Evolutionary conservation across 2,329 filamentous ascomycete genomes (phyloP).

Genomic region (Botryosphaeria dothidea): DNA sequence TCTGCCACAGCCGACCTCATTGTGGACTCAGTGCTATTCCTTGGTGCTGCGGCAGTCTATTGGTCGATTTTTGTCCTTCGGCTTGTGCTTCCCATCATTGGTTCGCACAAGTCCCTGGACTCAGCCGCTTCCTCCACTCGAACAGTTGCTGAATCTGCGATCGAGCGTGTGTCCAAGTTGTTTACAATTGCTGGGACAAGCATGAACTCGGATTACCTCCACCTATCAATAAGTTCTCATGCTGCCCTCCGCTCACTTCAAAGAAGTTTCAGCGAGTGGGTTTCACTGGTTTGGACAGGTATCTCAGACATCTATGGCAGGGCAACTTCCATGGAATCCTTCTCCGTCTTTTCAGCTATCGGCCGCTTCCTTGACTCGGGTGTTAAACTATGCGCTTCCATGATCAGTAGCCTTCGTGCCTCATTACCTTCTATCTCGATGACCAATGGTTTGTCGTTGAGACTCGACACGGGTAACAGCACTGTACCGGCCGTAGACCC

Average conservation of each 20-base stretch:
- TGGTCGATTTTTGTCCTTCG: slow-evolving; percentile 29
- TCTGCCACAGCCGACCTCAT: slow-evolving; percentile 76
- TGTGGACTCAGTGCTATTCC: slow-evolving; percentile 72
- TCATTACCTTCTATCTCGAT: slow-evolving; percentile 21
- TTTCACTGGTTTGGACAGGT: background rate
- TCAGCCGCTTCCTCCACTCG: slow-evolving; percentile 13
- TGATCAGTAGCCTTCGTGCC: slow-evolving; percentile 3
- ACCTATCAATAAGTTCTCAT: slow-evolving; percentile 39
- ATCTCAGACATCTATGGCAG: background rate
- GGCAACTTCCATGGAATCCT: slow-evolving; percentile 5
- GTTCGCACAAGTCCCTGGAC: background rate
- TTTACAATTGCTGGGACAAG: slow-evolving; percentile 30
- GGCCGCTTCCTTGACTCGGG: background rate
- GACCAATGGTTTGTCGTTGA: slow-evolving; percentile 39
- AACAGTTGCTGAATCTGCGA: slow-evolving; percentile 34
- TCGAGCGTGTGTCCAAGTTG: slow-evolving; percentile 36
- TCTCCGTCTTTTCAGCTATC: slow-evolving; percentile 9
- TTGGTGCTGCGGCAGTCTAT: slow-evolving; percentile 56
- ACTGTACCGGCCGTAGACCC: slow-evolving; percentile 36
- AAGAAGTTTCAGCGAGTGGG: background rate
- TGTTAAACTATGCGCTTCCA: background rate
- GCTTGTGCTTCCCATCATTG: slow-evolving; percentile 26
- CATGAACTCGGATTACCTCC: slow-evolving; percentile 34
- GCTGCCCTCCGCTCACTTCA: slow-evolving; percentile 39
- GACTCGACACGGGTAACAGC: slow-evolving; percentile 32